phyloP scores from a whole-genome alignment of 2,329 filamentous ascomycete genomes.

The Claviceps humidiphila region DNA sequence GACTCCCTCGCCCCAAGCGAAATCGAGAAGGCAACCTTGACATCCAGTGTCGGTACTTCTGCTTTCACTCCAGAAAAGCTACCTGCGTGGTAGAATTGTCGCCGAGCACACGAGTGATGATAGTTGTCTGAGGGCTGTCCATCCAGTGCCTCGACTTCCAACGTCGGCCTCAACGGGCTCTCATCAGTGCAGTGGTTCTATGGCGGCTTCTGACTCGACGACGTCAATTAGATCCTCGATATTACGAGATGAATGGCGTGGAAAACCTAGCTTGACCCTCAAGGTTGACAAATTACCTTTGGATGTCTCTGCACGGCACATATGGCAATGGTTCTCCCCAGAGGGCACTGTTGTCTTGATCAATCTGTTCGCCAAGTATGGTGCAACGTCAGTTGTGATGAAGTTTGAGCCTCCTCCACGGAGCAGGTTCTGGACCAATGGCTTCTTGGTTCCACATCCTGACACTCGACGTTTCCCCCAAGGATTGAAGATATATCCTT shows the following conservation, averaged over 20 bases:
- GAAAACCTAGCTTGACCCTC: conserved; percentile 21
- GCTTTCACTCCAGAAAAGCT: neutral
- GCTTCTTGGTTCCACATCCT: conserved; percentile 14
- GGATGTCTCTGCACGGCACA: conserved; percentile 24
- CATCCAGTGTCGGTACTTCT: neutral
- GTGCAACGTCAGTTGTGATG: conserved; percentile 27
- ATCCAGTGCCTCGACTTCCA: neutral
- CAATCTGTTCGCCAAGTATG: conserved; percentile 26
- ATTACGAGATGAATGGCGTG: conserved; percentile 15
- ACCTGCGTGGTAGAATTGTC: neutral
- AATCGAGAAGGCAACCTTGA: neutral
- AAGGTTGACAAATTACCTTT: conserved; percentile 20
- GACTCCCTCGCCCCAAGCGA: neutral
- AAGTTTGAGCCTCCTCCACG: conserved; percentile 45
- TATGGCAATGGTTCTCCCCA: conserved; percentile 38
- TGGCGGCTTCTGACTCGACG: neutral
- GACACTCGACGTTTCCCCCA: conserved; percentile 9
- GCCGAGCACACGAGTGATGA: neutral
- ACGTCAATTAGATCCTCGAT: neutral
- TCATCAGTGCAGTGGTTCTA: neutral
- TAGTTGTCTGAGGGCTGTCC: neutral
- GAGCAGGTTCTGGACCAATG: conserved; percentile 35
- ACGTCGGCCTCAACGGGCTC: neutral
- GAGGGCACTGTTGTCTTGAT: conserved; percentile 43
- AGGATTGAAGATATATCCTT: conserved; percentile 11